Evolutionary conservation across 2,329 filamentous ascomycete genomes (phyloP), one percentile per base, ranked within the genome.

Genomic region (Alternaria alternata): DNA sequence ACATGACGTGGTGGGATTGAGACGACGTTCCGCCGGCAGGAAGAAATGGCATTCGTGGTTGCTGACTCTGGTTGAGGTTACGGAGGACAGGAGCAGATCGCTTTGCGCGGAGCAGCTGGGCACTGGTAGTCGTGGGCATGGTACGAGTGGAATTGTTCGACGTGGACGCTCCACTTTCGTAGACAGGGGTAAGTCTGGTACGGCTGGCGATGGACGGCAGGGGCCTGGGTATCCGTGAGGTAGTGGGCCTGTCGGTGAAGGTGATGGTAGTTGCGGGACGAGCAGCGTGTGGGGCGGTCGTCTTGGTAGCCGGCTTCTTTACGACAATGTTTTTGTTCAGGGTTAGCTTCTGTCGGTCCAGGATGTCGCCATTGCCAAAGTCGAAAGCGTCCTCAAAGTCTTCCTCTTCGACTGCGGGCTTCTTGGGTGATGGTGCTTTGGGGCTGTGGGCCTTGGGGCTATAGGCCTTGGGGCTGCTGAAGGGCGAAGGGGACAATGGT

Each of bases 271-370:
- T 91, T 11, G 92, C 89, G 18, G 92, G 88, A 55, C 86, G 82
- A 63, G 91, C 87, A 22, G 86, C 85, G 47, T 93, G 91, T 66
- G 92, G 94, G 14, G 86, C 81, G 20, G 88, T 85, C 54, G 88
- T 85, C 63, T 76, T 78, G 36, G 67, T 44, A 46, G 78, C 78
- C 22, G 87, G 82, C 65, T 89, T 87, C 79, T 96, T 97, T 71
- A 96, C 86, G 76, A 94, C 94, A 66, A 99, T 87, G 75, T 99
- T 97, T 64, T 92, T 93, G 77, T 98, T 95, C 18, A 97, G 83
- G 0, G 91, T 94, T 43, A 93, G 84, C 78, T 94, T 97, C 59
- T 86, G 88, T 3, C 90, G 87, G 72, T 93, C 89, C 71, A 98
- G 93, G 16, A 92, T 85, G 65, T 94, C 91, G 6, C 89, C 92